Base-by-base conservation (phyloP, 768 basidiomycete species). In the Sistotremastrum niveocremeum region DNA sequence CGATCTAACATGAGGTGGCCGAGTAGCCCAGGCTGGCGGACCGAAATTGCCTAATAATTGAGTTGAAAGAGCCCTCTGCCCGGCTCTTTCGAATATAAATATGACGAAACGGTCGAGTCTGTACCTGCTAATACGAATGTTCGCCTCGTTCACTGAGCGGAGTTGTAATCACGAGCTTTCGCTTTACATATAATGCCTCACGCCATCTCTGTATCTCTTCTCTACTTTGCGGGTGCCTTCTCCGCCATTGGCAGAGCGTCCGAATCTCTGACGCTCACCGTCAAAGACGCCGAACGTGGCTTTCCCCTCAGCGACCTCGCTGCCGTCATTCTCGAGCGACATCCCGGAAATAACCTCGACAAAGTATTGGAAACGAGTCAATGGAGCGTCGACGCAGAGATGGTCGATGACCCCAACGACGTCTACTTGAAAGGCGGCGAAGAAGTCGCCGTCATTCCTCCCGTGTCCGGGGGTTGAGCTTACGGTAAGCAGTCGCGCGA, bases 321-420 rank as follows among this genome's bases (percentile, higher is more conserved):
- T 44, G 59, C 60, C 39, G 61, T 75, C 38, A 74, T 84, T 51
- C 61, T 72, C 47, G 65, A 71, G 20, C 68, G 71, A 8, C 73
- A 84, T 60, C 72, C 77, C 2, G 61, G 66, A 6, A 68, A 68
- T 4, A 56, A 58, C 40, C 62, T 88, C 33, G 67, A 58, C 38
- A 65, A 69, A 46, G 68, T 86, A 20, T 65, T 89, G 32, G 59
- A 69, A 41, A 62, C 67, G 33, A 79, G 79, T 52, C 73, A 73
- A 57, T 87, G 86, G 84, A 84, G 84, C 54, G 82, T 88, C 8
- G 66, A 87, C 54, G 80, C 71, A 44, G 83, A 84, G 62, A 87
- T 87, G 82, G 71, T 85, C 2, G 75, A 80, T 8, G 68, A 79
- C 49, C 70, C 71, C 2, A 62, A 65, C n/a, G 49, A 50, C 1